Evolutionary conservation across 495 filamentous ascomycete species (phyloP), one percentile per base, ranked within the genome.

Genomic region (Neurospora discreta): DNA sequence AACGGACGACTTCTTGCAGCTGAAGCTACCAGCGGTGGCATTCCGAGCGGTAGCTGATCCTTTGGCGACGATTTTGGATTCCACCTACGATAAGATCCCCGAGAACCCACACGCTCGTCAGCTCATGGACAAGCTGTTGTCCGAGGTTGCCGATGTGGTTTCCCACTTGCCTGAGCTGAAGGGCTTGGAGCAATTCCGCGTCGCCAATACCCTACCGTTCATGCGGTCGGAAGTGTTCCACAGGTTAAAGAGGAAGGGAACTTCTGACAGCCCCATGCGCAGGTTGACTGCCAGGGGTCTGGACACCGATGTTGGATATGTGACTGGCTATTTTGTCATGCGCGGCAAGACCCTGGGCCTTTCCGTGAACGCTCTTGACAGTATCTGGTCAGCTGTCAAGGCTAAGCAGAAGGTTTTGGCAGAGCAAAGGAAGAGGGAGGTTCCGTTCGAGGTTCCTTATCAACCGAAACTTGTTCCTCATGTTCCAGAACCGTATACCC

Each of bases 271-370:
- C 74, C 84, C 79, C 3, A 93, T 94, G 91, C 78, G 90, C 40
- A 84, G 87, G 72, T 87, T 90, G 77, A 80, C 90, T 18, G 74
- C 80, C 60, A 73, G 73, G 4, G 86, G 89, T 2, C 82, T 80
- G 72, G 74, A 81, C 39, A 92, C 91, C 0, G 94, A 97, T 76
- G 84, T 97, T 69, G 89, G 94, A 38, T 94, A 88, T 75, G 81
- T 92, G 73, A 95, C 94, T 79, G 94, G 94, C 15, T 97, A 92
- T 79, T 89, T 97, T 58, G 85, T 95, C 52, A 82, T 81, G 70
- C 86, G 88, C 36, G 93, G 82, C 26, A 85, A 89, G 76, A 89
- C 93, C 80, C 73, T 91, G 46, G 90, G 90, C 15, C 77, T 94
- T 7, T 81, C 84, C 68, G 89, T 88, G 73, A 83, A 86, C 69